Evolutionary conservation across 2,329 filamentous ascomycete genomes (phyloP).

Genomic region (Exophiala aquamarina): DNA sequence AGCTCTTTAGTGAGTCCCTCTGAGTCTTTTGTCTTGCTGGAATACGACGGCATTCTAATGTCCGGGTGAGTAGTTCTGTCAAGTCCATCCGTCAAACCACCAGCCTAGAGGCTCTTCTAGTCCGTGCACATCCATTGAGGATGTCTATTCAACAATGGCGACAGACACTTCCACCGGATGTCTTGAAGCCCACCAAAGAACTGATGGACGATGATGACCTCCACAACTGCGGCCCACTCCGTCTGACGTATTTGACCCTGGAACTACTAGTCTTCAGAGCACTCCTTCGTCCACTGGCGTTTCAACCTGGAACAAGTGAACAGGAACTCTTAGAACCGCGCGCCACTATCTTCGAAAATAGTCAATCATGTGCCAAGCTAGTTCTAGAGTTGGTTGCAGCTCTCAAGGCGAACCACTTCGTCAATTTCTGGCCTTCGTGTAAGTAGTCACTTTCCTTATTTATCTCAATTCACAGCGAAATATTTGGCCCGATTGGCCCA

Average conservation of each 20-base stretch:
- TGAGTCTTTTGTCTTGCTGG: background rate
- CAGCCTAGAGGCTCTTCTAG: slow-evolving; percentile 8
- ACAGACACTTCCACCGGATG: slow-evolving; percentile 8
- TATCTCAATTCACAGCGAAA: background rate
- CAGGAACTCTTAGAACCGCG: slow-evolving; percentile 6
- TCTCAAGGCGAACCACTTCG: slow-evolving; percentile 13
- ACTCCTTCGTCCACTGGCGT: slow-evolving; percentile 13
- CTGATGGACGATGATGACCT: slow-evolving; percentile 12
- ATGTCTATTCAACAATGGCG: slow-evolving; percentile 14
- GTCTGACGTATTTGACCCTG: slow-evolving; percentile 13
- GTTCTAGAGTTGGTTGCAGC: slow-evolving; percentile 11
- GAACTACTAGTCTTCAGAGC: slow-evolving; percentile 13
- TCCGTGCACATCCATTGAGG: slow-evolving; percentile 10
- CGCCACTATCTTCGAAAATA: slow-evolving; percentile 14
- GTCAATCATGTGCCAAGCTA: slow-evolving; percentile 13
- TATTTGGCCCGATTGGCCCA: background rate
- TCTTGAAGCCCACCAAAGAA: slow-evolving; percentile 13
- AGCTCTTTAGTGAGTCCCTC: slow-evolving; percentile 12
- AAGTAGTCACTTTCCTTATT: slow-evolving; percentile 3
- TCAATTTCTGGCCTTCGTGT: slow-evolving; percentile 16
- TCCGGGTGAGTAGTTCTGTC: slow-evolving; percentile 6
- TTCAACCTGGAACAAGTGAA: slow-evolving; percentile 6
- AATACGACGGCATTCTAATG: background rate
- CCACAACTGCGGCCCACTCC: slow-evolving; percentile 11
- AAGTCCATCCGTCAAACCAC: slow-evolving; percentile 10